Evolutionary conservation across 2,329 filamentous ascomycete species (phyloP), one percentile per base, ranked within the genome.

Genomic region (Dothistroma septosporum): DNA sequence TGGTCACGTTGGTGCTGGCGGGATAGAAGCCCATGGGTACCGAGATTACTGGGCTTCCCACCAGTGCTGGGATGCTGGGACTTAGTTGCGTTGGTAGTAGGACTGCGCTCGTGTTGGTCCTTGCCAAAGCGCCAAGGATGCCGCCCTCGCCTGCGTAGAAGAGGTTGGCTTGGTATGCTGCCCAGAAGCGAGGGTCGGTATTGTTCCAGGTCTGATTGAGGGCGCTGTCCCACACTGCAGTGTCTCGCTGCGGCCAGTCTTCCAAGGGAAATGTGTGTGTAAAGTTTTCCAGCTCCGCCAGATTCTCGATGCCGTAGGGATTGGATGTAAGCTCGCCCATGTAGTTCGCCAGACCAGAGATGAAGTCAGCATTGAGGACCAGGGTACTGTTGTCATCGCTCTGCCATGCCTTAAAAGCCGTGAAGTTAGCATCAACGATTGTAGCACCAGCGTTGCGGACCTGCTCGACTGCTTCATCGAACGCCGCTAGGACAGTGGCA

Each of bases 21-120:
- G 83, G 82, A 55, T 80, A 82, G 46, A 79, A 79, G 0, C 86
- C 86, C 59, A 90, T 73, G 0, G 87, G 87, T 0, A 90, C 83
- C 0, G 84, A 86, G 11, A 90, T 75, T 4, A 86, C 79, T 0
- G 87, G 87, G 0, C 80, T 77, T 0, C 86, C 86, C 0, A 86
- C 78, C 21, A 85, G 73, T 0, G 83, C 83, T 1, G 83, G 79
- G 4, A 84, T 76, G 1, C 74, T 71, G 0, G 78, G 74, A 0
- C 81, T 76, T 22, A 79, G 74, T 12, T 73, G 64, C 0, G 85
- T 84, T 0, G 87, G 87, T 4, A 88, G 64, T 0, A 89, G 78
- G 5, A 89, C 74, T 1, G 86, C 87, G 64, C 87, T 84, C 0
- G 89, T 79, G 4, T 80, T 79, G 64, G 85, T 76, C 1, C 80